Evolutionary conservation across 108 stramenopile genomes (phyloP).

Genomic region (Fragilaria radians): DNA sequence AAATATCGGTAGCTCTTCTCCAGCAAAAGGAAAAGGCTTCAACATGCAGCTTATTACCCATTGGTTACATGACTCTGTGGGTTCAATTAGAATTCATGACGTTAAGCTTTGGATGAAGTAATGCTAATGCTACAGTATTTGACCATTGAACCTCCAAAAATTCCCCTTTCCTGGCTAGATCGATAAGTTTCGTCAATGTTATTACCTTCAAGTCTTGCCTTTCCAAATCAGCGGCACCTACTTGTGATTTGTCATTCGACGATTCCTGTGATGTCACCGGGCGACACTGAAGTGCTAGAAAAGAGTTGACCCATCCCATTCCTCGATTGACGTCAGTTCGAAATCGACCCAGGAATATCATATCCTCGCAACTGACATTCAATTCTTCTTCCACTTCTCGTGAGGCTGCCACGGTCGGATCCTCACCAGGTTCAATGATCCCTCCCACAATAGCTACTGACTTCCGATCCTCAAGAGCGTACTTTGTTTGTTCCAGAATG

Average conservation of each 20-base stretch:
- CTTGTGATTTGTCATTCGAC: slow-evolving; percentile 1
- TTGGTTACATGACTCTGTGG: neutral
- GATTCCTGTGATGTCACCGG: neutral
- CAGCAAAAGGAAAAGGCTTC: no score
- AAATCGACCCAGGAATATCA: slow-evolving; percentile 53
- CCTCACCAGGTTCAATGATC: slow-evolving; percentile 69
- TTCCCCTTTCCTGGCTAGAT: slow-evolving; percentile 37
- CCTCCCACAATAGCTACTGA: slow-evolving; percentile 74
- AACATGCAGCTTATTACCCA: no score
- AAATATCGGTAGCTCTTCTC: no score
- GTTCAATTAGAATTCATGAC: neutral
- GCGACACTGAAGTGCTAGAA: slow-evolving; percentile 47
- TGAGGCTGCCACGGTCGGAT: slow-evolving; percentile 41
- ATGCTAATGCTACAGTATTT: slow-evolving; percentile 66
- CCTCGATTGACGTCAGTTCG: slow-evolving; percentile 80
- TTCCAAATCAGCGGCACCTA: slow-evolving; percentile 72
- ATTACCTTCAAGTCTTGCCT: slow-evolving; percentile 47
- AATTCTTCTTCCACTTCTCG: slow-evolving; percentile 74
- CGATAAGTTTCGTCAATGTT: slow-evolving; percentile 34
- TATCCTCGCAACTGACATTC: slow-evolving; percentile 39
- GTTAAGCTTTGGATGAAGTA: slow-evolving; percentile 26
- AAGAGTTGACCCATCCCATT: slow-evolving; percentile 60
- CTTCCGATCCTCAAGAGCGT: slow-evolving; percentile 49
- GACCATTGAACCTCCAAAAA: slow-evolving; percentile 84
- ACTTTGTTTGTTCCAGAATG: slow-evolving; percentile 77